Percentiles rank a stretch among this genome's conserved stretches.
These are phyloP conservation scores for Kwoniella bestiolae DNA, from an alignment of 768 basidiomycete species.

Conservation along the genomic window DNA sequence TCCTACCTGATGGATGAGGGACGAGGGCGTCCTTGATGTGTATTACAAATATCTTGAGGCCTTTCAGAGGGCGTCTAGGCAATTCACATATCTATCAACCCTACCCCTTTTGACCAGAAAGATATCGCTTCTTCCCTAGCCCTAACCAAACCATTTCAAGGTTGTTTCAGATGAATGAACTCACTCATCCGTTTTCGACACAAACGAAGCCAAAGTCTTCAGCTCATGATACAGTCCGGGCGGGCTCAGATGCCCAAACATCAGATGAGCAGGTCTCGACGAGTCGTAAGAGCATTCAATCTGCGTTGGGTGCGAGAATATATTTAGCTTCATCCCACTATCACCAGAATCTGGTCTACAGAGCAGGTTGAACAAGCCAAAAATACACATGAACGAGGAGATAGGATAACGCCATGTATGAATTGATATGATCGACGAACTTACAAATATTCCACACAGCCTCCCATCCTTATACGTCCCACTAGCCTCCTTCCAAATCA, in stretches of 20 bases:
- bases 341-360: too few relatives aligned
- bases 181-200: constrained; percentile 35
- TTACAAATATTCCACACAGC: constrained; percentile 80
- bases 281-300: constrained; percentile 85
- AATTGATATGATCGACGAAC: constrained; percentile 25
- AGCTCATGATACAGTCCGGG: constrained; percentile 79
- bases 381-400: not conserved
- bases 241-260: constrained; percentile 88
- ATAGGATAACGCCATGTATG: not conserved
- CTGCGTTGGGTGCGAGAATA: too few relatives aligned
- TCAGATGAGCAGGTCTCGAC: constrained; percentile 67
- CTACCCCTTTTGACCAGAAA: not conserved
- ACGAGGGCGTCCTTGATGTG: constrained; percentile 82
- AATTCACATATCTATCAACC: not conserved
- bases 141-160: not conserved
- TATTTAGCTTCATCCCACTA: not conserved
- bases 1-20: constrained; percentile 57
- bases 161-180: not conserved
- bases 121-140: not conserved
- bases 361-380: too few relatives aligned
- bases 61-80: constrained; percentile 43
- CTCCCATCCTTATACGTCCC: constrained; percentile 67
- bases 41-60: constrained; percentile 68
- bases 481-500: constrained; percentile 83
- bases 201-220: constrained; percentile 58